phyloP scores from a whole-genome alignment of 2,329 filamentous ascomycete species.

The Mycocentrospora acerina region DNA sequence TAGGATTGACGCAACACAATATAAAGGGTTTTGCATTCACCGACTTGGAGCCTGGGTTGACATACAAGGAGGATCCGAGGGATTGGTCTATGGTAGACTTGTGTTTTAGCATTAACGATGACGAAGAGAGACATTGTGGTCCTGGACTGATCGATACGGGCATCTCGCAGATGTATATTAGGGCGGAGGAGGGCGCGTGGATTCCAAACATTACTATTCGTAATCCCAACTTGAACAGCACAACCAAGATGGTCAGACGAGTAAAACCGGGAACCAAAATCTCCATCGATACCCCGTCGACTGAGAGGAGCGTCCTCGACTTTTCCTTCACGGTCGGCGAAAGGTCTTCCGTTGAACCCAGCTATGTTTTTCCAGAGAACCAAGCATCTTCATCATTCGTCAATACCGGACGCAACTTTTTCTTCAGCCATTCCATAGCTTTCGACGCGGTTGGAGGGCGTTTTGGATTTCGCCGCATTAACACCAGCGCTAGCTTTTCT shows the following conservation, averaged over 20 bases:
- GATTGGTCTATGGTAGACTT: slow-evolving; percentile 40
- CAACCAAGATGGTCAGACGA: slow-evolving; percentile 29
- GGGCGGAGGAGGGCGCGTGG: slow-evolving; percentile 25
- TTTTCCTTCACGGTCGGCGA: slow-evolving; percentile 34
- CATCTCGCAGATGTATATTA: slow-evolving; percentile 39
- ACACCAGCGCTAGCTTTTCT: slow-evolving; percentile 10
- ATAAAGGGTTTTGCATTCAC: slow-evolving; percentile 24
- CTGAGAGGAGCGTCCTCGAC: slow-evolving; percentile 14
- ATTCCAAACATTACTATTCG: slow-evolving; percentile 32
- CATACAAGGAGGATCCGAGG: slow-evolving; percentile 27
- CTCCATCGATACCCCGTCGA: slow-evolving; percentile 24
- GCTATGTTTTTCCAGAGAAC: slow-evolving; percentile 28
- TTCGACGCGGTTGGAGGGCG: slow-evolving; percentile 37
- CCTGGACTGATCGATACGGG: slow-evolving; percentile 36
- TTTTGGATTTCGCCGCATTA: slow-evolving; percentile 32
- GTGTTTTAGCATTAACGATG: slow-evolving; percentile 31
- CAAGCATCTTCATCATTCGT: slow-evolving; percentile 27
- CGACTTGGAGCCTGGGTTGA: slow-evolving; percentile 27
- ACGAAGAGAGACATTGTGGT: slow-evolving; percentile 21
- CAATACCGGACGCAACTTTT: slow-evolving; percentile 38
- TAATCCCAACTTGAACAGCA: slow-evolving; percentile 33
- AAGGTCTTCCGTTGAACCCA: slow-evolving; percentile 25
- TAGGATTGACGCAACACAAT: slow-evolving; percentile 30
- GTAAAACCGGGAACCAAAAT: slow-evolving; percentile 34
- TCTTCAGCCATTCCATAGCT: slow-evolving; percentile 35